Percentiles rank a stretch among this genome's conserved stretches.
These are phyloP conservation scores for Datura wrightii DNA, from an alignment of 257 asterid genomes.

Conservation along the genomic window DNA sequence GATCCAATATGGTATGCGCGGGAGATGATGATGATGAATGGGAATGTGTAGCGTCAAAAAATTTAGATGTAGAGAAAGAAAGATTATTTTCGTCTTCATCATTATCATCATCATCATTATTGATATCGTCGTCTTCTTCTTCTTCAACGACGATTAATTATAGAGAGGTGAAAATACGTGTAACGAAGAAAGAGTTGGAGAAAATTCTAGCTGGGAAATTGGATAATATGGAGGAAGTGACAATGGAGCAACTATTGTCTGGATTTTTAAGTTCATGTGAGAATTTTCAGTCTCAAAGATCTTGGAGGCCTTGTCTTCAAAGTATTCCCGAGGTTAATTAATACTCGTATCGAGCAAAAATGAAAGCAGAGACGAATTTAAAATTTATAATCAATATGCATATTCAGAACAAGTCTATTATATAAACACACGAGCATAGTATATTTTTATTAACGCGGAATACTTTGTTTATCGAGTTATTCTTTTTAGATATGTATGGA, in stretches of 20 bases:
- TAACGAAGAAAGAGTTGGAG: slow-evolving; percentile 23
- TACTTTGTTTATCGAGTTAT: no score
- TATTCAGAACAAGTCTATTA: background rate
- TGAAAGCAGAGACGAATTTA: background rate
- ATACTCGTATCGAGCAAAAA: background rate
- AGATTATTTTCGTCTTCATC: background rate
- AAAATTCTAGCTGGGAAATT: slow-evolving; percentile 28
- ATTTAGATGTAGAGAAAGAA: background rate
- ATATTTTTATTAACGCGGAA: background rate
- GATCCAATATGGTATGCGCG: slow-evolving; percentile 15
- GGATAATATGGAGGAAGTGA: background rate
- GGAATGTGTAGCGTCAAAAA: slow-evolving; percentile 21
- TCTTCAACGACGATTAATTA: background rate
- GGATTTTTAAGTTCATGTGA: background rate
- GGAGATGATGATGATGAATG: slow-evolving; percentile 29
- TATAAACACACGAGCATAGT: background rate
- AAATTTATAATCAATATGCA: background rate
- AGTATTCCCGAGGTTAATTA: slow-evolving; percentile 32
- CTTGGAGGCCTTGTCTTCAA: slow-evolving; percentile 36
- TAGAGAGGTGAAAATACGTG: slow-evolving; percentile 27
- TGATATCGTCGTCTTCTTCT: background rate
- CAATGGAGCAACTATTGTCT: slow-evolving; percentile 30
- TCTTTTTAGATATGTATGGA: no score
- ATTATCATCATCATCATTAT: background rate
- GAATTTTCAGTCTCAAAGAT: slow-evolving; percentile 23